Evolutionary conservation across 78 protist genomes (phyloP).

Genomic region (Dictyostelium capitatum): DNA sequence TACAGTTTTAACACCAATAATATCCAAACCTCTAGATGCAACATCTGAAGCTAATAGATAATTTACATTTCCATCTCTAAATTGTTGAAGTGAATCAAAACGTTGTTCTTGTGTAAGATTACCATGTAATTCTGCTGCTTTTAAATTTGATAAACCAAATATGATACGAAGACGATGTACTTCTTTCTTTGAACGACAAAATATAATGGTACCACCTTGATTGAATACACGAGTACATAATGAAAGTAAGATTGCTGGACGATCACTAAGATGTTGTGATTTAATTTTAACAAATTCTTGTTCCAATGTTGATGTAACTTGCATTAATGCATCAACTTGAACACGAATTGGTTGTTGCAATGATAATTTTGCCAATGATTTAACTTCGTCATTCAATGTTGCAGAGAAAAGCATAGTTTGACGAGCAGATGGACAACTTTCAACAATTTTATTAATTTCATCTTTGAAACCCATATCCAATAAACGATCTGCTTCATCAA

Average conservation of each 20-base stretch:
- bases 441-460: conserved; percentile 87
- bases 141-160: conserved; percentile 85
- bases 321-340: conserved; percentile 83
- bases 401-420: conserved; percentile 96
- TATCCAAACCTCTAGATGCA: conserved; percentile 96
- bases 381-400: conserved; percentile 92
- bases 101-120: conserved; percentile 78
- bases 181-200: conserved; percentile 51
- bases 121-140: conserved; percentile 90
- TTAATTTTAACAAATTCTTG: conserved; percentile 91
- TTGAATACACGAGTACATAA: conserved; percentile 57
- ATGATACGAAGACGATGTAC: conserved; percentile 82
- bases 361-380: conserved; percentile 66
- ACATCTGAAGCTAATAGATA: conserved; percentile 96
- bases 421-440: conserved; percentile 82
- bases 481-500: conserved; percentile 96
- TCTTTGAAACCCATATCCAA: conserved; percentile 94
- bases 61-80: conserved; percentile 76
- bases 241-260: conserved; percentile 65
- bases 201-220: conserved; percentile 71
- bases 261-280: conserved; percentile 40
- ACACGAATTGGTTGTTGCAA: conserved; percentile 85
- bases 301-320: conserved; percentile 74
- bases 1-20: conserved; percentile 90
- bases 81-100: conserved; percentile 80